A percentile compares a stretch with the other conserved stretches of the same genome.
Evolutionary conservation across 2,329 filamentous ascomycete genomes (phyloP).

Genomic region (Coniochaeta prunicola): DNA sequence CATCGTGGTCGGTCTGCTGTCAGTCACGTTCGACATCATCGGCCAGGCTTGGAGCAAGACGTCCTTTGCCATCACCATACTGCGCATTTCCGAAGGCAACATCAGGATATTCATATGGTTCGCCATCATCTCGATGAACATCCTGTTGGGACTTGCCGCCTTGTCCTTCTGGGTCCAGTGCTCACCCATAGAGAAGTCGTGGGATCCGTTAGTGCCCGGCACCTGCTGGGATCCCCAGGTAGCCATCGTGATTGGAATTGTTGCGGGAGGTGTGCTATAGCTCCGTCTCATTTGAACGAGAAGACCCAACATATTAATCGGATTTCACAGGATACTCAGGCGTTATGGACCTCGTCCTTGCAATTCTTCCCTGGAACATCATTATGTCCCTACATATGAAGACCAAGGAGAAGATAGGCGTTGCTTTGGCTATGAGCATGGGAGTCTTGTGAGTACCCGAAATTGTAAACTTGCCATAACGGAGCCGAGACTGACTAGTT

Average conservation of each 20-base stretch:
- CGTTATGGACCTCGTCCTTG: slow-evolving; percentile 10
- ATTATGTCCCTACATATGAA: slow-evolving; percentile 11
- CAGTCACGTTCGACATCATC: slow-evolving; percentile 11
- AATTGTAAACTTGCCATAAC: not conserved
- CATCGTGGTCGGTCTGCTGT: slow-evolving; percentile 11
- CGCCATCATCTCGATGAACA: not conserved
- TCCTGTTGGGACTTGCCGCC: not conserved
- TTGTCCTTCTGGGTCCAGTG: not conserved
- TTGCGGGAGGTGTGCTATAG: not conserved
- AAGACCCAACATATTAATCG: not conserved
- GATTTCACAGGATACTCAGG: slow-evolving; percentile 9
- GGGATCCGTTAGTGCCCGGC: not conserved
- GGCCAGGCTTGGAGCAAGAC: slow-evolving; percentile 5
- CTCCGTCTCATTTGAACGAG: not conserved
- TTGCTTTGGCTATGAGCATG: slow-evolving; percentile 12
- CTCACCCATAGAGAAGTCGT: not conserved
- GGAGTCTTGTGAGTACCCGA: slow-evolving; percentile 10
- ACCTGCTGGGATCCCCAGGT: not conserved
- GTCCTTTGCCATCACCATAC: not conserved
- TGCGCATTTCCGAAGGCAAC: not conserved
- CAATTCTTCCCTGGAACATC: slow-evolving; percentile 12
- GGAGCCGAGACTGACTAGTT: not conserved
- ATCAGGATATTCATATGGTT: not conserved
- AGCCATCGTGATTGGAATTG: not conserved
- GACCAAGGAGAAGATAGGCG: slow-evolving; percentile 12